Base-by-base conservation (phyloP, 164 flowering plant species). In the Chimonanthus salicifolius region DNA sequence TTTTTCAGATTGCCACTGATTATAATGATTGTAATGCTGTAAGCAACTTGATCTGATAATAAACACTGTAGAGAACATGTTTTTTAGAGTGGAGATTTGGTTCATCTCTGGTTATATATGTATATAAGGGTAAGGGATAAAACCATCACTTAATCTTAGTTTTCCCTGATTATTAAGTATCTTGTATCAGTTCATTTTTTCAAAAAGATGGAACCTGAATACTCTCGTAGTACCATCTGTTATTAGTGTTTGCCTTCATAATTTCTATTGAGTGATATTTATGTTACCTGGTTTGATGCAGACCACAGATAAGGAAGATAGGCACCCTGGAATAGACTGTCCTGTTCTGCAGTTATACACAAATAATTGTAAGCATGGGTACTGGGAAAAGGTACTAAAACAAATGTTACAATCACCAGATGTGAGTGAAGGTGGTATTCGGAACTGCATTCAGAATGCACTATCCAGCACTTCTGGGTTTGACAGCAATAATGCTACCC, bases 371-470 rank as follows among this genome's bases (percentile, higher is more conserved):
- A 62, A 80, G 45, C 50, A 67, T 67, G 68, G 69, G 50, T 76
- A 72, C 48, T 84, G 86, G 83, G 81, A 80, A 70, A 80, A 77
- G 68, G 44, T 84, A 47, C 72, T 88, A 73, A 82, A 84, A 68
- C 80, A 78, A 58, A 78, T 86, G 33, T 83, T 58, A 47, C 80
- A 76, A 70, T 84, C 88, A 58, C 50, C 83, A 11, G 72, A 76
- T 69, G 79, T 65, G 69, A 71, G 75, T 71, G 87, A 80, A 62
- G 84, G 82, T 75, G 87, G 85, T 48, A 71, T 88, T 67, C 75
- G 54, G 54, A 71, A 72, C n/a, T 84, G 89, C 80, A 74, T 87
- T 49, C 81, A 44, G 7, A 81, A 81, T 67, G 89, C 82, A 63
- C 77, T 85, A 46, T 76, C 47, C 64, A 76, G 74, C 67, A 64